Base-by-base conservation (phyloP, 2,329 filamentous ascomycete genomes). In the Aureobasidium sp. region DNA sequence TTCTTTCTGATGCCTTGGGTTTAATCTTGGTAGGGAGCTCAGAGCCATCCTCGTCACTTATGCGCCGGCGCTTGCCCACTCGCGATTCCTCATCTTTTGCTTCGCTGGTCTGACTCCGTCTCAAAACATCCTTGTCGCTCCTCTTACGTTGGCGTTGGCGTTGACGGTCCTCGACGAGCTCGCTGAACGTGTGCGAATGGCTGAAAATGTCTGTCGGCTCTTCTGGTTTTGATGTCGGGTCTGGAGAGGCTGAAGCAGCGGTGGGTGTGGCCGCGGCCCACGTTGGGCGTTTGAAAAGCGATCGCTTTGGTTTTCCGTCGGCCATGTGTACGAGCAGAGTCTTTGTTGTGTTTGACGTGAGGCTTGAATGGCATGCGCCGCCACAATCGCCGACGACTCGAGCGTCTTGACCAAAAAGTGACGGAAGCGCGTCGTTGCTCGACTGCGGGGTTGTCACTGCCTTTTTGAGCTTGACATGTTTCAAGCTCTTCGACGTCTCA, bases 121-220 rank as follows among this genome's bases (percentile, higher is more conserved):
- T 42, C 14, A 61, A 36, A 29, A 58, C 45, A 27, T 64, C 53
- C 47, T 66, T 65, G 51, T 68, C 66, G 42, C 65, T 69, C 64
- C 65, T 69, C 66, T 63, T 71, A 45, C 69, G 65, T 36, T 50
- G 50, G 64, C 71, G 69, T 36, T 67, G 64, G 32, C 68, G 71
- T 61, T 73, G 67, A 50, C 78, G 66, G 48, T 76, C 72, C 37
- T 74, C 72, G 14, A 77, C 69, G 53, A 75, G 71, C 9, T 74
- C 70, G 21, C 67, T 64, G 67, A 74, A 77, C 9, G 67, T 67
- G 27, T 72, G 68, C 3, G 75, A 74, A 60, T 78, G 76, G 58
- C 74, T 77, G 66, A 80, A 80, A 32, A 79, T 71, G 65, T 75
- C 71, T 21, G 61, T 55, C 25, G 63, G 36, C 59, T 69, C 66